Base-by-base conservation (phyloP, 441 rosid genomes). In the Eutrema salsugineum region DNA sequence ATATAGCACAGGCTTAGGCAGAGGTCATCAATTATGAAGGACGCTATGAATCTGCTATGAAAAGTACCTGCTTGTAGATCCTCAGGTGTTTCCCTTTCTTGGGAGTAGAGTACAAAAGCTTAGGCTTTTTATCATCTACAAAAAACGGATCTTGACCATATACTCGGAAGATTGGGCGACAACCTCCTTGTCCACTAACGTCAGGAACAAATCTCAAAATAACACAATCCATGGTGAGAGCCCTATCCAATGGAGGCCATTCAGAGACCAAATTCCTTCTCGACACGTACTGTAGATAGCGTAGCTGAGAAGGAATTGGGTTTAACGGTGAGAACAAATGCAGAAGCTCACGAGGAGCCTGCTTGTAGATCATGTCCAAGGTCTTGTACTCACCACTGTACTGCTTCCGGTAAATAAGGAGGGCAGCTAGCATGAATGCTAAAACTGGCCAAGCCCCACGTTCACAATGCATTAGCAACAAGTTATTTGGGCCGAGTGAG, bases 241-340 rank as follows among this genome's bases (percentile, higher is more conserved):
- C 96, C 80, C 94, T 84, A 76, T 90, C 93, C 72, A 81, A 39
- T 15, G 97, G 97, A 75, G 99, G 99, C 99, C 97, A 94, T 70
- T 92, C 88, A n/a, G 91, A 75, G 78, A 83, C 91, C 70, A 92
- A 83, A 70, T 88, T 91, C 87, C 99, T 91, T 70, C 97, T 90
- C 0, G 96, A 89, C 59, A 92, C 83, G 53, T 90, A 95, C 78
- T 95, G 98, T 38, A 92, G 84, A 78, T 95, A 92, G 63, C 99
- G 86, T 73, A 86, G 77, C 61, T 95, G 99, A 47, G 98, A 95
- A 76, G 97, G 97, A 30, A 88, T 47, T 5, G 96, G 99, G 82
- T 92, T 91, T 73, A 95, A 75, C 7, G 98, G 88, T 12, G 97
- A 89, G 65, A 92, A 82, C 66, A 89, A 58, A 46, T 84, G 91